These are phyloP conservation scores for Aspergillus alliaceus DNA, from an alignment of 2,329 filamentous ascomycete species.

Conservation along the genomic window DNA sequence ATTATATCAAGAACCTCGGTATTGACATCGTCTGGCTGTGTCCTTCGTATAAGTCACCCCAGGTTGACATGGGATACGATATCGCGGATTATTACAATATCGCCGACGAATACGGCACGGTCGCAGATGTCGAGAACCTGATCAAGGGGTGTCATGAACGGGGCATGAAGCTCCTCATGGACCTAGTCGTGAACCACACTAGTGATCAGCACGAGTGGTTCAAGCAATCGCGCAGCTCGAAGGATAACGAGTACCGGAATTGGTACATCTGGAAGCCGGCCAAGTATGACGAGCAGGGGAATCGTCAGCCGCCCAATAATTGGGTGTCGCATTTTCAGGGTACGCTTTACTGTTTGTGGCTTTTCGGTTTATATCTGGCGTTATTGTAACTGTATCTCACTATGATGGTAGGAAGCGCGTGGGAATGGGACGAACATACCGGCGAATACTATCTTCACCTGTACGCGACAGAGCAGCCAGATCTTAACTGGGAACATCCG, in stretches of 20 bases:
- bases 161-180: slow-evolving; percentile 70
- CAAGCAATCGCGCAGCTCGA: slow-evolving; percentile 62
- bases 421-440: slow-evolving; percentile 68
- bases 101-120: slow-evolving; percentile 64
- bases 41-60: slow-evolving; percentile 53
- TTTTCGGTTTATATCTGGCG: rapidly evolving
- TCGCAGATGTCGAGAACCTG: slow-evolving; percentile 64
- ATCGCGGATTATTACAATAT: slow-evolving; percentile 65
- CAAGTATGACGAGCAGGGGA: slow-evolving; percentile 56
- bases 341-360: slow-evolving; percentile 9
- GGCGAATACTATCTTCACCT: slow-evolving; percentile 75
- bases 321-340: slow-evolving; percentile 49
- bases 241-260: slow-evolving; percentile 63
- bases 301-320: slow-evolving; percentile 71
- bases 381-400: background rate
- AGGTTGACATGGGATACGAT: slow-evolving; percentile 57
- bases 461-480: slow-evolving; percentile 74
- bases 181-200: slow-evolving; percentile 78
- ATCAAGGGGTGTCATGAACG: slow-evolving; percentile 61
- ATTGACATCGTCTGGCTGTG: slow-evolving; percentile 61
- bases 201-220: slow-evolving; percentile 73
- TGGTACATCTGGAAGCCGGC: slow-evolving; percentile 65
- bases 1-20: slow-evolving; percentile 63
- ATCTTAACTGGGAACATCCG: slow-evolving; percentile 80
- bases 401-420: slow-evolving; percentile 15